Base-by-base conservation (phyloP, 2,329 filamentous ascomycete species). In the Calcarisporium arbuscula region DNA sequence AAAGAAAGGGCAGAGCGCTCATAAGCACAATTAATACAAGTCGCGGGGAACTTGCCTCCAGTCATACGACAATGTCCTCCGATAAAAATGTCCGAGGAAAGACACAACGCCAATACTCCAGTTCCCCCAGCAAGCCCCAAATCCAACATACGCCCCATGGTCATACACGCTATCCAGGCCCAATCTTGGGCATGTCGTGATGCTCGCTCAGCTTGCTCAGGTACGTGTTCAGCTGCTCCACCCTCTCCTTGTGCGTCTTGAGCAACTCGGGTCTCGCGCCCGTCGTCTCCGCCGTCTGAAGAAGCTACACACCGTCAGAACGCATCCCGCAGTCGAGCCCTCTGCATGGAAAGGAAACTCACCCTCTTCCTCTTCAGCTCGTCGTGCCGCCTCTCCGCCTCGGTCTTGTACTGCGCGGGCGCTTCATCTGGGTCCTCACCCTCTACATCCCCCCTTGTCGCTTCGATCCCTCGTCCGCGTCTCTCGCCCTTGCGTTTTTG, bases 221-320 rank as follows among this genome's bases (percentile, higher is more conserved):
- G 58, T 96, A 95, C 44, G 85, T 86, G 58, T 98, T 98, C 49
- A 96, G 67, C 57, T 95, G 88, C 59, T 96, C 89, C 28, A 98
- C 90, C 9, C 87, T 80, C 66, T 98, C 85, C 58, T 96, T 96
- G 61, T 98, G 92, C 19, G 89, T 94, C 70, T 95, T 96, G 47
- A 90, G 77, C 12, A 94, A 82, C 56, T 95, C 89, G 11, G 82
- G 78, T 30, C 69, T 60, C 7, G 67, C 57, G 6, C 62, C 62
- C 3, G 69, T 67, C 4, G 67, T 63, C 53, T 84, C 80, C 28
- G 94, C 66, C 42, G 87, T 71, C 51, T 95, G 82, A 49, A 92
- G 78, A 50, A 96, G 67, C 86, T 92, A 47, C 41, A 38, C 7
- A n/a, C 29, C 11, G 34, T 44, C 14, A 41, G 29, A n/a, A 10